Conservation (phyloP, 805 yeast species). For the Saturnispora diversa region DNA sequence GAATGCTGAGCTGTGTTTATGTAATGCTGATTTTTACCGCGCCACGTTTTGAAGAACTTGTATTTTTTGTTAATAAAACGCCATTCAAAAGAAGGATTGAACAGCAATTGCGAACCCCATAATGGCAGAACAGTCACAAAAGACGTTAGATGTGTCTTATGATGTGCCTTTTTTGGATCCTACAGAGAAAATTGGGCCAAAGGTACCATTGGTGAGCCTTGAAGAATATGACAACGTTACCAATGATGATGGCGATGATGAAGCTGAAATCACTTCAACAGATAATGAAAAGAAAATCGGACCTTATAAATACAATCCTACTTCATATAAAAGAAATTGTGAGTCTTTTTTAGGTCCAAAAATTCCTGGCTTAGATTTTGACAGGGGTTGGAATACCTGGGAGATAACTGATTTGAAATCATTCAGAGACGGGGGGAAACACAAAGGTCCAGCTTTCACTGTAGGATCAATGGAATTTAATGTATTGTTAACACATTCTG, state of each 20-base stretch:
- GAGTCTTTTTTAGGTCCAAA: slow-evolving; percentile 19
- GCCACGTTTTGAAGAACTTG: no score
- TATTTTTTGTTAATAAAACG: no score
- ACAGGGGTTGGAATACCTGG: slow-evolving; percentile 33
- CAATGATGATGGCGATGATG: slow-evolving; percentile 9
- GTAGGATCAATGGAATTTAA: slow-evolving; percentile 56
- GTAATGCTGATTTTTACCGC: neutral
- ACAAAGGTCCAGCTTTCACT: slow-evolving; percentile 37
- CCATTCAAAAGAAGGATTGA: no score
- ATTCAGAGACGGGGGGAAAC: slow-evolving; percentile 28
- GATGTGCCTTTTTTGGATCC: no score
- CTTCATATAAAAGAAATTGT: slow-evolving; percentile 17
- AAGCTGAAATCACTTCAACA: slow-evolving; percentile 18
- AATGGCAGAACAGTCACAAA: no score
- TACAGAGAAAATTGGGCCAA: no score
- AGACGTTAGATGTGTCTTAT: no score
- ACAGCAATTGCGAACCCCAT: no score
- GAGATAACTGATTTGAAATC: slow-evolving; percentile 29
- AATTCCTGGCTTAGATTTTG: slow-evolving; percentile 28
- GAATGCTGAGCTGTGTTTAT: slow-evolving; percentile 9
- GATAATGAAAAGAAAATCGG: slow-evolving; percentile 9
- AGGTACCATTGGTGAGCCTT: neutral
- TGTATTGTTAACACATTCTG: slow-evolving; percentile 61
- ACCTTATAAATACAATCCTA: neutral
- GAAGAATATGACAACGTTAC: no score